Evolutionary conservation across 305 asterid genomes (phyloP), one percentile per base, ranked within the genome.

Genomic region (Fraxinus nigra): DNA sequence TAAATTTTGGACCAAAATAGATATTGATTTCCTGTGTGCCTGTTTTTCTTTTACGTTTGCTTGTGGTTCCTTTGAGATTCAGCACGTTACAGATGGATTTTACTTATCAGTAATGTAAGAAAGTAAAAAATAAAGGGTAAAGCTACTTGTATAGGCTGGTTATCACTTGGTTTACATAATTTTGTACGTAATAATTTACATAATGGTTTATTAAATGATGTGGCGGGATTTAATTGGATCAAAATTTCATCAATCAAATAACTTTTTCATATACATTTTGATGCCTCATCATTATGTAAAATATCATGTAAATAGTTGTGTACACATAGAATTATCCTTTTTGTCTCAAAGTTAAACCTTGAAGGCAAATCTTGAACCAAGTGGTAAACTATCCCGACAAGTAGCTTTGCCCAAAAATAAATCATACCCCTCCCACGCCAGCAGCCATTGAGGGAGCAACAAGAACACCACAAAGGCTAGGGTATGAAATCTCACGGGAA

Each of bases 361-460:
- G 51, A 10, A 40, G 51, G 51, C 16, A 10, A 40, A 40, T 40
- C 16, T 40, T 40, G 51, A 40, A 40, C 51, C 4, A 10, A 40
- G 51, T 40, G 51, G 51, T 40, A 40, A 10, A 40, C 51, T 10
- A 40, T 14, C 48, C 14, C 9, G 2, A 40, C 13, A 40, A 40
- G 48, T 40, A 9, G 48, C 48, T 40, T 40, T 9, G 48, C 48
- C 14, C 3, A 80, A 77, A 81, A 38, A 72, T 13, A 13, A 16
- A 34, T 69, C 88, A 59, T 93, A 94, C 98, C 97, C 98, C 98
- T 85, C 97, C 98, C 78, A 91, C 97, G 76, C 98, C 98, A 82
- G 97, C 95, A 84, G 98, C 97, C 91, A 93, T 90, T 70, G 98
- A 93, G 77, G 98, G 97, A 81, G 99, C 97, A 79, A 94, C 93